Evolutionary conservation across 192 early-diverging fungal species (phyloP), one percentile per base, ranked within the genome.

Genomic region (Gaertneriomyces semiglobifer): DNA sequence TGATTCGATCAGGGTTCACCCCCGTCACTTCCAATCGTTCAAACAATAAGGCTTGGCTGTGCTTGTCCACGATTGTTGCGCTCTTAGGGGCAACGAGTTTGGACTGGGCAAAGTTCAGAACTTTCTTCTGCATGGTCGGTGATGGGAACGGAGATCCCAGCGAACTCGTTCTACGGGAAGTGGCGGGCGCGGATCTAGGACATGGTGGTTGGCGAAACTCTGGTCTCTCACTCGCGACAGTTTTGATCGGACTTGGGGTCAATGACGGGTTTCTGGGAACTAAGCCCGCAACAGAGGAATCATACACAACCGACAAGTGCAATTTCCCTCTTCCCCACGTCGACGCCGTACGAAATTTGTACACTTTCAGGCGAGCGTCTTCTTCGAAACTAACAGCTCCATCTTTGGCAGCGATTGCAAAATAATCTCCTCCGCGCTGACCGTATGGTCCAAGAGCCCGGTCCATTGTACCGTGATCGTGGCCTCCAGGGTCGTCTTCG

Each of bases 231-330:
- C n/a, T 61, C 20, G 20, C 11, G 4, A 19, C n/a, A 38, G 25
- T 18, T 44, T 55, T 60, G 14, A 39, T 38, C 20, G 53, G 62
- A 53, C 58, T 65, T 33, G 25, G 25, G 2, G 25, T 33, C 25
- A 33, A 33, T 33, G 25, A 1, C 25, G 18, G 14, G 5, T 14
- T 33, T 14, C 14, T 52, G 18, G 5, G n/a, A 7, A 50, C 42
- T 45, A 78, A 9, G 19, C 60, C 51, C 14, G n/a, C 63, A 53
- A 71, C 53, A 20, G 60, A 76, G 5, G 73, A 62, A 58, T 82
- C 81, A 52, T 78, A 82, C 5, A 82, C 79, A 7, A 81, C 79
- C 20, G 73, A 72, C 46, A 82, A 64, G 52, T 77, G 71, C 20
- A 82, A 66, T 43, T 58, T 73, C 14, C 74, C 74, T 12, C 41